phyloP scores from a whole-genome alignment of 2,329 filamentous ascomycete genomes.

The Nannizzia gypsea region DNA sequence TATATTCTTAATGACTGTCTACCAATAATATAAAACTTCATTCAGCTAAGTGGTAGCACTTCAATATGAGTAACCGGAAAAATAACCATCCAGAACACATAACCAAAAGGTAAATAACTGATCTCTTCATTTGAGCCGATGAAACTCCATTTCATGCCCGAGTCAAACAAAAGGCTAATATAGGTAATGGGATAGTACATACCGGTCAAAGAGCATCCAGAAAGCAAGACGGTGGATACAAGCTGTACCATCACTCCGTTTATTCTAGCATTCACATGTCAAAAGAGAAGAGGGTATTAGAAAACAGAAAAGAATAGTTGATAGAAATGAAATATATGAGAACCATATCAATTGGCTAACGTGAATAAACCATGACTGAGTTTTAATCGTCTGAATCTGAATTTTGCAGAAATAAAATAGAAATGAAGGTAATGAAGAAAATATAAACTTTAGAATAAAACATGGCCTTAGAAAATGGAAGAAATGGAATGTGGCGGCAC shows the following conservation, averaged over 20 bases:
- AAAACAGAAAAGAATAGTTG: background rate
- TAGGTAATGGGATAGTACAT: background rate
- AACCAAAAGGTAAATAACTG: background rate
- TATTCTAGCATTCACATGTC: background rate
- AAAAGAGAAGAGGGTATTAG: conserved; percentile 1
- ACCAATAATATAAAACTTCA: background rate
- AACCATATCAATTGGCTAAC: background rate
- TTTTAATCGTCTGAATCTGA: conserved; percentile 1
- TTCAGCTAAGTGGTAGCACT: no score
- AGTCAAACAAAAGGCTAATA: background rate
- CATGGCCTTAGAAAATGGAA: background rate
- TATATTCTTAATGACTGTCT: background rate
- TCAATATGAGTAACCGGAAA: background rate
- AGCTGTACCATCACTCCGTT: background rate
- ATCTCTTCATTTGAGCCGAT: background rate
- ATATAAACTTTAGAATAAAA: background rate
- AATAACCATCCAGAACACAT: background rate
- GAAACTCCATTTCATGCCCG: background rate
- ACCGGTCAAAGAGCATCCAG: background rate
- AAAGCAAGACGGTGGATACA: background rate
- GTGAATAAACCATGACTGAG: background rate
- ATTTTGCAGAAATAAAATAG: background rate
- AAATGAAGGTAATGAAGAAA: background rate
- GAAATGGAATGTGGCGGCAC: background rate
- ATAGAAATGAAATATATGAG: background rate